Evolutionary conservation across 768 basidiomycete genomes (phyloP).

Genomic region (Phlegmacium glaucopus): DNA sequence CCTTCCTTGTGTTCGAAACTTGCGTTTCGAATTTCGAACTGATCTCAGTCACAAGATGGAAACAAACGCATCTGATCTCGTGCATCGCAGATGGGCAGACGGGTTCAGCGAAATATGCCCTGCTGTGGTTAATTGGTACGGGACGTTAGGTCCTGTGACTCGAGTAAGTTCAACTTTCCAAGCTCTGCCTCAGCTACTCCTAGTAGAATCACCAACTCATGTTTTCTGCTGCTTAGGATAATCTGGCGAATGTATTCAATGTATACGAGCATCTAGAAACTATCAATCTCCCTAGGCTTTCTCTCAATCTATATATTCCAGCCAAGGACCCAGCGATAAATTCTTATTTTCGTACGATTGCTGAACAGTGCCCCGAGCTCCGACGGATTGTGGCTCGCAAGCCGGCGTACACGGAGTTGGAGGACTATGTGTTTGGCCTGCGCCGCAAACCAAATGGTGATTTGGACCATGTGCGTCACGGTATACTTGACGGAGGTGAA

Average conservation of each 20-base stretch:
- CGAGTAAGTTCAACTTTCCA: slow-evolving; percentile 1
- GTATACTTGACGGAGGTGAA: background rate
- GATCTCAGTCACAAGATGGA: slow-evolving; percentile 6
- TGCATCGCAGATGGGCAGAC: slow-evolving; percentile 5
- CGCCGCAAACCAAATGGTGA: background rate
- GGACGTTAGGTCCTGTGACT: slow-evolving; percentile 9
- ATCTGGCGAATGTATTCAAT: slow-evolving; percentile 8
- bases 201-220: background rate
- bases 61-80: slow-evolving; percentile 3
- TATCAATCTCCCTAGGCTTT: slow-evolving; percentile 6
- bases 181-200: background rate
- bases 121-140: slow-evolving; percentile 3
- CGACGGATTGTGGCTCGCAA: slow-evolving; percentile 8
- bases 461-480: background rate
- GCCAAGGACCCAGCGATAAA: background rate
- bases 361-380: slow-evolving; percentile 3
- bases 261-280: slow-evolving; percentile 11
- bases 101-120: slow-evolving; percentile 11
- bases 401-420: slow-evolving; percentile 8
- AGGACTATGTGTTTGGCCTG: background rate
- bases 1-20: slow-evolving; percentile 2
- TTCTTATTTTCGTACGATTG: slow-evolving; percentile 5
- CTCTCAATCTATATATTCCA: slow-evolving; percentile 5
- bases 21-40: slow-evolving; percentile 8
- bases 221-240: background rate